These are phyloP conservation scores for Agrocybe praecox DNA, from an alignment of 768 basidiomycete species.

Conservation along the genomic window DNA sequence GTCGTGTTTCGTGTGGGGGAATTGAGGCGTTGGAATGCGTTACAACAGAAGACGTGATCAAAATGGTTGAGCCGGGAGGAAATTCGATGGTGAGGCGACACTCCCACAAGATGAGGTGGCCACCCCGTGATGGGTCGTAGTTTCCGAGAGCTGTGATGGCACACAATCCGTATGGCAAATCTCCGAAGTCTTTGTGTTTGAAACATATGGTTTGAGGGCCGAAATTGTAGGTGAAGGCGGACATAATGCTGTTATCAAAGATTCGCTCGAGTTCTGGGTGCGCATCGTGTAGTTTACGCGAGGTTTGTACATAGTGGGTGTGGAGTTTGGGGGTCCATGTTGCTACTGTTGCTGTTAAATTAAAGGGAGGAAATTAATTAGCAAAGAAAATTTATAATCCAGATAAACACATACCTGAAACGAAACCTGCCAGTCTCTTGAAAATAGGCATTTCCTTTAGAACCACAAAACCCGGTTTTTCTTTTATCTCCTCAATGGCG, in stretches of 20 bases:
- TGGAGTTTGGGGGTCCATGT: not conserved
- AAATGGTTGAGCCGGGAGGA: conserved; percentile 5
- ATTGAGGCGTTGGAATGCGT: conserved; percentile 4
- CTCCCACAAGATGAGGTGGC: conserved; percentile 7
- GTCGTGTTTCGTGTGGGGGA: not conserved
- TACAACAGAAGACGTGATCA: conserved; percentile 2
- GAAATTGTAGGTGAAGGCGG: not conserved
- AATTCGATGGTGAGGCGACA: conserved; percentile 2
- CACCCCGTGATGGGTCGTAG: not conserved
- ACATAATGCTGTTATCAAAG: not conserved
- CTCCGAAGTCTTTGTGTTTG: conserved; percentile 3
- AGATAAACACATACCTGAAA: not conserved
- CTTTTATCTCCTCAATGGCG: not conserved
- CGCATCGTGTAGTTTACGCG: not conserved
- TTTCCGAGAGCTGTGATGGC: conserved; percentile 1
- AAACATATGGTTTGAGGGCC: conserved; percentile 5
- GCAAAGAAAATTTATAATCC: too few relatives aligned
- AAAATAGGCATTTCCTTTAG: not conserved
- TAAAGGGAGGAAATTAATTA: too few relatives aligned
- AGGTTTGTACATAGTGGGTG: not conserved
- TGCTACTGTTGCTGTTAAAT: not conserved
- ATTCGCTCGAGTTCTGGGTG: not conserved
- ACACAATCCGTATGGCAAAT: conserved; percentile 6
- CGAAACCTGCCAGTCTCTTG: not conserved
- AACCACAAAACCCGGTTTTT: not conserved